phyloP scores from a whole-genome alignment of 2,329 filamentous ascomycete species.

The Cladosporium sp. region DNA sequence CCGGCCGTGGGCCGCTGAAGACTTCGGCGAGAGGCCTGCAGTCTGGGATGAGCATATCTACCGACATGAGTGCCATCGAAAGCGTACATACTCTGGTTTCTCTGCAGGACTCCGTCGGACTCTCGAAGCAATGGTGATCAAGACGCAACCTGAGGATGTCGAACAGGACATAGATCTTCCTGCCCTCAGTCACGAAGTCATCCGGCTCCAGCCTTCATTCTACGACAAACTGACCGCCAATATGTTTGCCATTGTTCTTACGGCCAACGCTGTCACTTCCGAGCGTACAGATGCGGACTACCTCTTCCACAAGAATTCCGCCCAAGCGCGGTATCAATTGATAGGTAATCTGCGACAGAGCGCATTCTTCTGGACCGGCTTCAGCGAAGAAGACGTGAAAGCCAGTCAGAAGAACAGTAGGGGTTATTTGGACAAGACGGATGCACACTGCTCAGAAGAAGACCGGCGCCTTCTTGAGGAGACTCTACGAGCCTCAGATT shows the following conservation, averaged over 20 bases:
- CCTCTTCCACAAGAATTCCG: slow-evolving; percentile 78
- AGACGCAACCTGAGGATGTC: slow-evolving; percentile 74
- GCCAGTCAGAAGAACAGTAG: slow-evolving; percentile 67
- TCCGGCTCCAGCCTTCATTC: slow-evolving; percentile 77
- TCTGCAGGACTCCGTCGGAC: slow-evolving; percentile 65
- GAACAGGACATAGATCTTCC: slow-evolving; percentile 66
- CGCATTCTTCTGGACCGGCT: slow-evolving; percentile 85
- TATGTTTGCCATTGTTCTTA: slow-evolving; percentile 79
- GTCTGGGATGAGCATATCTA: slow-evolving; percentile 74
- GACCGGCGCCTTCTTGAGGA: slow-evolving; percentile 64
- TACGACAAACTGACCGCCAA: slow-evolving; percentile 84
- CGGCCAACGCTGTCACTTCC: slow-evolving; percentile 85
- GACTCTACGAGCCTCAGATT: slow-evolving; percentile 66
- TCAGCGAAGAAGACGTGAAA: slow-evolving; percentile 62
- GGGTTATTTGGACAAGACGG: slow-evolving; percentile 66
- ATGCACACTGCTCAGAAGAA: slow-evolving; percentile 58
- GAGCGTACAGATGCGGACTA: slow-evolving; percentile 83
- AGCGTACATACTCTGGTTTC: slow-evolving; percentile 57
- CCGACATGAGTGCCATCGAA: slow-evolving; percentile 50
- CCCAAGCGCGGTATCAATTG: slow-evolving; percentile 65
- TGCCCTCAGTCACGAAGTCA: slow-evolving; percentile 68
- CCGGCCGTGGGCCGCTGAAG: slow-evolving; percentile 73
- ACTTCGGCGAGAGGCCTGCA: slow-evolving; percentile 60
- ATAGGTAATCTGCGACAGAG: slow-evolving; percentile 80
- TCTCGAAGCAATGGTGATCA: slow-evolving; percentile 77